Evolutionary conservation across 805 yeast species (phyloP).

Genomic region (Barnettozyma wickerhamii): DNA sequence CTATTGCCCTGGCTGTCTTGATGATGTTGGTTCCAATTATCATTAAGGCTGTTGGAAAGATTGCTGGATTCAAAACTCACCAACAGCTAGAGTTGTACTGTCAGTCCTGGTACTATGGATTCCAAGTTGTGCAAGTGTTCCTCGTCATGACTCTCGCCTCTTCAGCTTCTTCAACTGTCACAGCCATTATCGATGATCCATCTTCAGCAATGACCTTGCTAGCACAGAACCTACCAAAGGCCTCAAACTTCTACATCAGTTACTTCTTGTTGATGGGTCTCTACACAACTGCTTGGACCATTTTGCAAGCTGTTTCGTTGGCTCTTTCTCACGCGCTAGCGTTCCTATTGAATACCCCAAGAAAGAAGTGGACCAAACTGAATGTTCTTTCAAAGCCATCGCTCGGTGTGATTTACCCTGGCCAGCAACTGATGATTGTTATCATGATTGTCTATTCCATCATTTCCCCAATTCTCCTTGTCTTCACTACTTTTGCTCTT

Average conservation of each 20-base stretch:
- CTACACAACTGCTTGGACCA: conserved; percentile 66
- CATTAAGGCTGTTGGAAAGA: conserved; percentile 69
- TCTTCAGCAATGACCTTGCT: conserved; percentile 66
- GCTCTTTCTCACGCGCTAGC: conserved; percentile 70
- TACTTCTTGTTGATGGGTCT: conserved; percentile 82
- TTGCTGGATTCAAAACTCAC: conserved; percentile 65
- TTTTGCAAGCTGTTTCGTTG: conserved; percentile 72
- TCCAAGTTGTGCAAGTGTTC: conserved; percentile 88
- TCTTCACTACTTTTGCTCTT: conserved; percentile 59
- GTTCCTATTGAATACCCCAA: conserved; percentile 80
- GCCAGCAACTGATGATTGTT: conserved; percentile 67
- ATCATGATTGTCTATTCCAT: conserved; percentile 73
- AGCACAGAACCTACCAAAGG: conserved; percentile 76
- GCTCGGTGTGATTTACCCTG: conserved; percentile 84
- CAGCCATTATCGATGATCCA: conserved; percentile 66
- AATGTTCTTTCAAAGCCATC: conserved; percentile 59
- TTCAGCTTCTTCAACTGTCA: conserved; percentile 70
- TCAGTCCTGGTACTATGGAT: conserved; percentile 85
- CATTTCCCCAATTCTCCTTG: conserved; percentile 69
- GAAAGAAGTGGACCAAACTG: conserved; percentile 83
- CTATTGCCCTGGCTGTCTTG: conserved; percentile 71
- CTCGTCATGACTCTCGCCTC: conserved; percentile 81
- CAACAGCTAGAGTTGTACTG: conserved; percentile 77
- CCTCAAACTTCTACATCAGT: conserved; percentile 85
- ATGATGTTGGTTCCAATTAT: conserved; percentile 86